A percentile compares a stretch with the other conserved stretches of the same genome.
Evolutionary conservation across 495 filamentous ascomycete genomes (phyloP).

Genomic region (Tuber borchii): DNA sequence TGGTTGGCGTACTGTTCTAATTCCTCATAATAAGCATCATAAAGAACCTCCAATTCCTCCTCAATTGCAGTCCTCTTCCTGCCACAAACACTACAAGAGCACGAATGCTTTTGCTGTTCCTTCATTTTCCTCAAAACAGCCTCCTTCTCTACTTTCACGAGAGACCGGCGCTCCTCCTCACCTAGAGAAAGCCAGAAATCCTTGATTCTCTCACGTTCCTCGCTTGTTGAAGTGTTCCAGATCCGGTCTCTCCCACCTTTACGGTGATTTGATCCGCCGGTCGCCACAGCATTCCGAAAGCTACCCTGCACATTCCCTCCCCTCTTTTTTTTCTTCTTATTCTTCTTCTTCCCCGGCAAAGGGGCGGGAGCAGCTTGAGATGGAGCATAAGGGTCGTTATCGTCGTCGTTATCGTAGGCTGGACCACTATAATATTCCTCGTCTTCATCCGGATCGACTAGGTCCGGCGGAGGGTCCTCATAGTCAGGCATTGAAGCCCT

Average conservation of each 20-base stretch:
- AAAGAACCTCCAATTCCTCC: conserved; percentile 96
- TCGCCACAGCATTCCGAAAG: conserved; percentile 33
- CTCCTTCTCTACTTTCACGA: conserved; percentile 98
- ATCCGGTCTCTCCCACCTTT: conserved; percentile 64
- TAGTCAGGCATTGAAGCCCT: conserved; percentile 39
- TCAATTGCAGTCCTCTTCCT: conserved; percentile 95
- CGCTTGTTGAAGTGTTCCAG: conserved; percentile 89
- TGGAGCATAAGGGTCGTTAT: conserved; percentile 38
- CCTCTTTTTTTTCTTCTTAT: conserved; percentile 58
- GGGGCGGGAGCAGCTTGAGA: conserved; percentile 33
- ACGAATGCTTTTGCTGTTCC: conserved; percentile 98
- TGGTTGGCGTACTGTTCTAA: conserved; percentile 94
- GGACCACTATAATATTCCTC: conserved; percentile 48
- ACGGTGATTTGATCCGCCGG: conserved; percentile 32
- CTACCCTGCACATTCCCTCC: conserved; percentile 27
- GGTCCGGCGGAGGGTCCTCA: conserved; percentile 35
- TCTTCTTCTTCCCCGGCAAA: conserved; percentile 53
- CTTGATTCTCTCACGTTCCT: conserved; percentile 94
- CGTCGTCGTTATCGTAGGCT: conserved; percentile 47
- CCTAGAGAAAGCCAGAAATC: conserved; percentile 97
- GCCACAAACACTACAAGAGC: conserved; percentile 94
- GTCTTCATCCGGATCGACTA: conserved; percentile 43
- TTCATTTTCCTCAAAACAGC: conserved; percentile 99
- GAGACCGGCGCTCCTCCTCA: conserved; percentile 83
- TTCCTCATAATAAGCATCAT: conserved; percentile 98